phyloP scores from a whole-genome alignment of 192 early-diverging fungal species.

The Phycomyces nitens region DNA sequence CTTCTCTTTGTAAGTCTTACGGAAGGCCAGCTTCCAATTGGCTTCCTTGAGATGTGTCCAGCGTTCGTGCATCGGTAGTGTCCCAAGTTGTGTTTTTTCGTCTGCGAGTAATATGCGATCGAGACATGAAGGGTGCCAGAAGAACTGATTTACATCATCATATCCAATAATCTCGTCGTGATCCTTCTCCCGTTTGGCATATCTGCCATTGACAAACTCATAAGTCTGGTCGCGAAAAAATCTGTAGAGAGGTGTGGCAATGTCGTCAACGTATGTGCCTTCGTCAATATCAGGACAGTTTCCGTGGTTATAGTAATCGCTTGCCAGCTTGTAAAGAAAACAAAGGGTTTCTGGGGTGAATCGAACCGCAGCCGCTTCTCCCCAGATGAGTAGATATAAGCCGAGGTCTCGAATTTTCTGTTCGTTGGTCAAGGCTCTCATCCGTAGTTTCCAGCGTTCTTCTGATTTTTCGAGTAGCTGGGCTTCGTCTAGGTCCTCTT shows the following conservation, averaged over 20 bases:
- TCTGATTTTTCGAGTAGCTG: slow-evolving; percentile 26
- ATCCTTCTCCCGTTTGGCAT: slow-evolving; percentile 73
- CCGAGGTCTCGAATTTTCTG: slow-evolving; percentile 70
- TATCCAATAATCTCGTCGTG: slow-evolving; percentile 74
- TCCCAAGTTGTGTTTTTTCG: slow-evolving; percentile 41
- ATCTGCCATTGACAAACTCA: slow-evolving; percentile 64
- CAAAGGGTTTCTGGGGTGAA: slow-evolving; percentile 74
- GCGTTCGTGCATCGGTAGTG: slow-evolving; percentile 56
- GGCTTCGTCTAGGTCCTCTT: neutral
- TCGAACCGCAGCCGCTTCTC: slow-evolving; percentile 71
- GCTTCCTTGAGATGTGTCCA: slow-evolving; percentile 61
- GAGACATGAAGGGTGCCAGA: slow-evolving; percentile 65
- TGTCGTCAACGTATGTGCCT: slow-evolving; percentile 65
- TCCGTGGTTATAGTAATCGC: slow-evolving; percentile 52
- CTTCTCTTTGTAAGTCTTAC: slow-evolving; percentile 82
- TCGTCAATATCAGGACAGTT: slow-evolving; percentile 56
- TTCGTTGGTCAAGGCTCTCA: slow-evolving; percentile 69
- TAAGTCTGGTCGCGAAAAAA: slow-evolving; percentile 76
- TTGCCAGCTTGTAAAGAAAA: slow-evolving; percentile 74
- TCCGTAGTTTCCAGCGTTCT: slow-evolving; percentile 65
- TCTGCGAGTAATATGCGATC: slow-evolving; percentile 22
- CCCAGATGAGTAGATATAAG: slow-evolving; percentile 76
- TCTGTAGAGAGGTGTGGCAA: slow-evolving; percentile 68
- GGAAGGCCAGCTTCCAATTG: slow-evolving; percentile 66
- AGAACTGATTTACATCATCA: slow-evolving; percentile 82